Evolutionary conservation across 495 filamentous ascomycete genomes (phyloP).

Genomic region (Lasiosphaeria hispida): DNA sequence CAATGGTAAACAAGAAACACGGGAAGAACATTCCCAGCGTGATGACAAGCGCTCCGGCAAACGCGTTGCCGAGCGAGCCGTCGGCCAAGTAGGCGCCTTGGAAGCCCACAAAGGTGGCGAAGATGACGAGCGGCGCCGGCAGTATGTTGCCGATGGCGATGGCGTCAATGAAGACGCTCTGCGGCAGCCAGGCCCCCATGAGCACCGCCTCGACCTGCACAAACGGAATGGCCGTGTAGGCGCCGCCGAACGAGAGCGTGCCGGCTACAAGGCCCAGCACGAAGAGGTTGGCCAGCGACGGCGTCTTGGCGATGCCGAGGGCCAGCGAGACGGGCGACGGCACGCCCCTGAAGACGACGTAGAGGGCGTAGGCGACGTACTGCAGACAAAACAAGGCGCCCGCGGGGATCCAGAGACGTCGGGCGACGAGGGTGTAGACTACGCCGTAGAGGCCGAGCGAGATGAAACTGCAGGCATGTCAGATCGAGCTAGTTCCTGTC

Average conservation of each 20-base stretch:
- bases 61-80: slow-evolving; percentile 8
- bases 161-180: slow-evolving; percentile 14
- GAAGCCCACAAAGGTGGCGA: slow-evolving; percentile 14
- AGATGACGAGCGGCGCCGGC: slow-evolving; percentile 14
- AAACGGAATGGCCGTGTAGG: slow-evolving; percentile 17
- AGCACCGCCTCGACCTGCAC: slow-evolving; percentile 18
- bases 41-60: slow-evolving; percentile 12
- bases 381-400: slow-evolving; percentile 6
- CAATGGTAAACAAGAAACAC: slow-evolving; percentile 16
- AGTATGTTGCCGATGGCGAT: slow-evolving; percentile 18
- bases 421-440: slow-evolving; percentile 10
- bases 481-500: not conserved
- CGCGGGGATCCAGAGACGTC: slow-evolving; percentile 15
- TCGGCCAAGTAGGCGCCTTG: slow-evolving; percentile 12
- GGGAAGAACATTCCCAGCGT: slow-evolving; percentile 15
- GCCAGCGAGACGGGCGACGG: slow-evolving; percentile 17
- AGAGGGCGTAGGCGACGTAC: slow-evolving; percentile 12
- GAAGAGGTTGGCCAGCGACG: slow-evolving; percentile 15
- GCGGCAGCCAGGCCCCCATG: slow-evolving; percentile 15
- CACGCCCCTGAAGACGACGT: slow-evolving; percentile 11
- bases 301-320: slow-evolving; percentile 11
- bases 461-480: slow-evolving; percentile 5
- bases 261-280: slow-evolving; percentile 14
- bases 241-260: slow-evolving; percentile 16
- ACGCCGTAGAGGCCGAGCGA: slow-evolving; percentile 17